A percentile compares a stretch with the other conserved stretches of the same genome.
These are phyloP conservation scores for Mycena sanguinolenta DNA, from an alignment of 768 basidiomycete species.

Conservation along the genomic window DNA sequence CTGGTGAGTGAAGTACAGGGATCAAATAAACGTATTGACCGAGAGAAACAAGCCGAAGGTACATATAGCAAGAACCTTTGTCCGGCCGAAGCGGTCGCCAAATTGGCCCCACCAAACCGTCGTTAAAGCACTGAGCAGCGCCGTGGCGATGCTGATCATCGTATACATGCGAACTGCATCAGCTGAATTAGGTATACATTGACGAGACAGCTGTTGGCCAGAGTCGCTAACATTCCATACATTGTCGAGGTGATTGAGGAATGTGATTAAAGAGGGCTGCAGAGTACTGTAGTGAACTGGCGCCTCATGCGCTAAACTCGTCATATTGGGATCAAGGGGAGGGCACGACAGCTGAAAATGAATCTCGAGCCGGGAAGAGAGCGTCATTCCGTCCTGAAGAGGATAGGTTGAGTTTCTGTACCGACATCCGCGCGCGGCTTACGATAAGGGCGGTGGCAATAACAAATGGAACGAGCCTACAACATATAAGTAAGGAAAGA, in stretches of 20 bases:
- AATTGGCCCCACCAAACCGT: conserved; percentile 93
- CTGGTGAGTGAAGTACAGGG: conserved; percentile 20
- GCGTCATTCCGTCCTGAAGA: conserved; percentile 85
- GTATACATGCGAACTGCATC: conserved; percentile 73
- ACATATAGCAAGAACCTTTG: conserved; percentile 76
- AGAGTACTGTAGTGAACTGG: conserved; percentile 15
- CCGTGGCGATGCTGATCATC: conserved; percentile 83
- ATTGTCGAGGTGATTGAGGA: conserved; percentile 39
- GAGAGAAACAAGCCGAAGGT: conserved; percentile 71
- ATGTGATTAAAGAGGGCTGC: conserved; percentile 32
- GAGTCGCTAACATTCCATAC: neutral
- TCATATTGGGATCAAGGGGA: conserved; percentile 61
- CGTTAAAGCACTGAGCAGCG: conserved; percentile 84
- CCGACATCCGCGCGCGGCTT: conserved; percentile 42
- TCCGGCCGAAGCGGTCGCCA: conserved; percentile 84
- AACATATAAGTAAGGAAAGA: neutral
- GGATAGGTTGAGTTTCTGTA: conserved; percentile 5
- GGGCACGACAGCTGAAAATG: conserved; percentile 85
- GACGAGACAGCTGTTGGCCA: conserved; percentile 1
- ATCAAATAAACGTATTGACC: conserved; percentile 36
- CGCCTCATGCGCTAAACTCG: conserved; percentile 21
- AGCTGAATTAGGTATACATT: conserved; percentile 30
- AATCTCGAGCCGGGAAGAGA: conserved; percentile 84
- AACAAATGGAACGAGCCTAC: conserved; percentile 85
- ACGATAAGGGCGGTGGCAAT: conserved; percentile 76